A percentile compares a stretch with the other conserved stretches of the same genome.
Evolutionary conservation across 495 filamentous ascomycete species (phyloP).

Genomic region (Penicillium cosmopolitanum): DNA sequence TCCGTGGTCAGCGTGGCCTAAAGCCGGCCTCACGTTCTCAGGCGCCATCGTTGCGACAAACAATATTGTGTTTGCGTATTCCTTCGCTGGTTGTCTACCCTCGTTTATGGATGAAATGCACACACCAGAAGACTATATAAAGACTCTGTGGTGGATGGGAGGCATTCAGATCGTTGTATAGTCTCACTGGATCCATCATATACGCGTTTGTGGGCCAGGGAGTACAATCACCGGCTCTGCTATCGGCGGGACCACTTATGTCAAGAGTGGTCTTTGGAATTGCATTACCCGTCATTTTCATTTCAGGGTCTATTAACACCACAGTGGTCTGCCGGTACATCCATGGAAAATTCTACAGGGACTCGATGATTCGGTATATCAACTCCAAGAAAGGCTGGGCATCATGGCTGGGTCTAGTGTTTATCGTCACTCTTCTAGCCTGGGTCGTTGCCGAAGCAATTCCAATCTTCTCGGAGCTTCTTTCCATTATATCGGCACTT

Average conservation of each 20-base stretch:
- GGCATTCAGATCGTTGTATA: slow-evolving; percentile 66
- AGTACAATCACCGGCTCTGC: slow-evolving; percentile 69
- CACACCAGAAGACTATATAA: slow-evolving; percentile 62
- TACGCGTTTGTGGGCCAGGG: slow-evolving; percentile 67
- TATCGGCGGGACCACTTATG: slow-evolving; percentile 59
- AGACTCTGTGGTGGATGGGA: slow-evolving; percentile 62
- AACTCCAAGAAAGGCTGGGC: slow-evolving; percentile 58
- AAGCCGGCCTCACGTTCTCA: slow-evolving; percentile 29
- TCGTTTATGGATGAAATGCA: slow-evolving; percentile 76
- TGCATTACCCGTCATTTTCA: slow-evolving; percentile 74
- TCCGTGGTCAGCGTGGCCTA: slow-evolving; percentile 42
- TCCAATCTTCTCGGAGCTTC: slow-evolving; percentile 65
- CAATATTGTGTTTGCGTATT: slow-evolving; percentile 71
- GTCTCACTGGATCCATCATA: slow-evolving; percentile 64
- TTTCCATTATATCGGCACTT: slow-evolving; percentile 63
- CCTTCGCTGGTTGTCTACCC: slow-evolving; percentile 66
- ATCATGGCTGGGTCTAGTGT: slow-evolving; percentile 59
- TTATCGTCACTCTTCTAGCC: slow-evolving; percentile 58
- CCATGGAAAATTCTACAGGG: slow-evolving; percentile 56
- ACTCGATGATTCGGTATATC: slow-evolving; percentile 56
- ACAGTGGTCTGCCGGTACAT: slow-evolving; percentile 62
- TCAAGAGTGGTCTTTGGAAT: slow-evolving; percentile 72
- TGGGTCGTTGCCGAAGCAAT: slow-evolving; percentile 71
- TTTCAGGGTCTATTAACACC: slow-evolving; percentile 63
- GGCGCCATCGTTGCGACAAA: slow-evolving; percentile 59